These are phyloP conservation scores for Sclerotinia spermophila DNA, from an alignment of 2,329 filamentous ascomycete genomes.

Conservation along the genomic window DNA sequence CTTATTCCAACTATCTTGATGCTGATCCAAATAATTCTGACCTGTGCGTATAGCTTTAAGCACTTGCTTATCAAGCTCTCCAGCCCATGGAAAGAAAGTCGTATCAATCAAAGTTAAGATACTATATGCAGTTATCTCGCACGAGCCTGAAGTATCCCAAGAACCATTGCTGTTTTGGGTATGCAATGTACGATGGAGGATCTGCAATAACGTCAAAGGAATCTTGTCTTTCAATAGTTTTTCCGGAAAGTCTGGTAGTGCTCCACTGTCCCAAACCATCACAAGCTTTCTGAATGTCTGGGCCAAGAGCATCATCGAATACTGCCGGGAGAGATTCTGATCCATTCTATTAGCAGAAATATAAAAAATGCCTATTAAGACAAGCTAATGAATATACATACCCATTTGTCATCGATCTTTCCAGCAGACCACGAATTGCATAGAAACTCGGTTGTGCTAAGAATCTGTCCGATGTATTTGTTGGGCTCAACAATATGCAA, in stretches of 20 bases:
- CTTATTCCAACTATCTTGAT: neutral
- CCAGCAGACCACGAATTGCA: neutral
- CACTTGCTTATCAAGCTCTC: neutral
- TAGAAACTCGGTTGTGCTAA: neutral
- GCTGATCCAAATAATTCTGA: neutral
- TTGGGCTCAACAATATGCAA: neutral
- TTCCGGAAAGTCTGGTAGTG: neutral
- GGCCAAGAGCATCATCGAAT: neutral
- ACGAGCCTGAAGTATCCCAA: neutral
- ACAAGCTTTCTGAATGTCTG: neutral
- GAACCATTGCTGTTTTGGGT: neutral
- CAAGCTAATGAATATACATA: neutral
- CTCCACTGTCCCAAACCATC: neutral
- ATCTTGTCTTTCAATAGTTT: neutral
- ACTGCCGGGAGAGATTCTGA: slow-evolving; percentile 1
- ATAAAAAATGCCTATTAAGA: neutral
- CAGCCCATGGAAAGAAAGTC: neutral
- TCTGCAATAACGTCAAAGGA: neutral
- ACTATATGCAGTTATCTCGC: slow-evolving; percentile 1
- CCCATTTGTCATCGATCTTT: slow-evolving; percentile 3
- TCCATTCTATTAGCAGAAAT: neutral
- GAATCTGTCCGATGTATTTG: neutral
- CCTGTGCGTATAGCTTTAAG: neutral
- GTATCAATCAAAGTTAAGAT: neutral
- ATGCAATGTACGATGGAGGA: neutral